Conservation (phyloP, 2,329 filamentous ascomycete species). For the Fusarium redolens region DNA sequence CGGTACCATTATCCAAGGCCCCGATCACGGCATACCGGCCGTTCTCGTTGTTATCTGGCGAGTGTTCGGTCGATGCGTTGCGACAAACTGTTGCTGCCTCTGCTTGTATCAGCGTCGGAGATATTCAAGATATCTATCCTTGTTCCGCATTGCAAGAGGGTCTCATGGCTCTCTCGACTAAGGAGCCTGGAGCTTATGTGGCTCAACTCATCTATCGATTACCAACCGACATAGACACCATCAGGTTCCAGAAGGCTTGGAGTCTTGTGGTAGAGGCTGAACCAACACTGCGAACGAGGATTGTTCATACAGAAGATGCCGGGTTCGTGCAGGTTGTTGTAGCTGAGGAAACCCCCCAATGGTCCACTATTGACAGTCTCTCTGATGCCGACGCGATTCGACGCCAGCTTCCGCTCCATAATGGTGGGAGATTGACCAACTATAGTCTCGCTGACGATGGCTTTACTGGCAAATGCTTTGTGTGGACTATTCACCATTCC, state of each 20-base stretch:
- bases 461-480: background rate
- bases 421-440: slow-evolving; percentile 18
- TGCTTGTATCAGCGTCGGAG: background rate
- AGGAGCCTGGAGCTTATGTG: slow-evolving; percentile 33
- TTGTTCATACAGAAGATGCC: slow-evolving; percentile 27
- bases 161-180: slow-evolving; percentile 37
- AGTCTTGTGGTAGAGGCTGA: slow-evolving; percentile 12
- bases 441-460: slow-evolving; percentile 7
- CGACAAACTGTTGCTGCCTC: background rate
- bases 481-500: slow-evolving; percentile 45
- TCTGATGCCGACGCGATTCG: background rate
- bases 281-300: slow-evolving; percentile 30
- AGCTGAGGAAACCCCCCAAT: slow-evolving; percentile 10
- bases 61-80: background rate
- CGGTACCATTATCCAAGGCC: slow-evolving; percentile 19
- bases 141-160: slow-evolving; percentile 39
- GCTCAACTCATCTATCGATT: slow-evolving; percentile 37
- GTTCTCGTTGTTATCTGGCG: slow-evolving; percentile 23
- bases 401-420: slow-evolving; percentile 13
- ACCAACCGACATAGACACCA: background rate
- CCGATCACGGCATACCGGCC: background rate
- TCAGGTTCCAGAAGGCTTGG: slow-evolving; percentile 33
- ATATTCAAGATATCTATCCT: slow-evolving; percentile 32
- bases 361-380: slow-evolving; percentile 11
- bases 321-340: slow-evolving; percentile 39